These are phyloP conservation scores for Exophiala phaeomuriformis DNA, from an alignment of 2,329 filamentous ascomycete genomes.

Conservation along the genomic window DNA sequence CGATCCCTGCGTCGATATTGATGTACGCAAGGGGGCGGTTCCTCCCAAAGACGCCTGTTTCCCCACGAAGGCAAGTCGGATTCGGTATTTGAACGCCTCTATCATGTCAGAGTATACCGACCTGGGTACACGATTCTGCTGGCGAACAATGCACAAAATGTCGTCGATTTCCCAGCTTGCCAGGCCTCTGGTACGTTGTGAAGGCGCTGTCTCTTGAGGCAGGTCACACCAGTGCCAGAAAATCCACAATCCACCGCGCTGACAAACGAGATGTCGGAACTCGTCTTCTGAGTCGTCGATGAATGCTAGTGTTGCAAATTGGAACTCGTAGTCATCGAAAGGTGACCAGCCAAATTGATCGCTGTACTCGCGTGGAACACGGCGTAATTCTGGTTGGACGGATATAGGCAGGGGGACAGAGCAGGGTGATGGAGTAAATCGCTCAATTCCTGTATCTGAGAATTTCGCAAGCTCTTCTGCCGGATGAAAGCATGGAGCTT, in stretches of 20 bases:
- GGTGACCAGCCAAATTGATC: constrained; percentile 15
- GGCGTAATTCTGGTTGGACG: not conserved
- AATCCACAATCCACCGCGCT: constrained; percentile 4
- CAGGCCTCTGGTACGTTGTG: not conserved
- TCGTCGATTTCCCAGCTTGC: constrained; percentile 4
- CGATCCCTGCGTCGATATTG: not conserved
- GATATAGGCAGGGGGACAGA: constrained; percentile 10
- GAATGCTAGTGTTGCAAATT: constrained; percentile 5
- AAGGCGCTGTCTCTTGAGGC: constrained; percentile 5
- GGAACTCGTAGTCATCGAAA: constrained; percentile 12
- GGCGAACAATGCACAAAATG: constrained; percentile 4
- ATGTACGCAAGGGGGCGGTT: not conserved
- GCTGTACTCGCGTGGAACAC: not conserved
- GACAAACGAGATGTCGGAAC: constrained; percentile 3
- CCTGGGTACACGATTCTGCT: not conserved
- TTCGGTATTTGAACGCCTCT: not conserved
- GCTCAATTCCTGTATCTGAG: not conserved
- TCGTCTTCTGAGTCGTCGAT: not conserved
- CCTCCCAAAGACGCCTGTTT: not conserved
- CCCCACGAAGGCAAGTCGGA: not conserved
- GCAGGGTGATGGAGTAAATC: constrained; percentile 10
- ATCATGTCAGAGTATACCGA: not conserved
- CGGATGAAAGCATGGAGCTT: too few species aligned
- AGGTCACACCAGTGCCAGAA: constrained; percentile 11
- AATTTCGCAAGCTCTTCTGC: not conserved